Evolutionary conservation across 371 early-diverging fungal genomes (phyloP).

Genomic region (Mortierella sp.): DNA sequence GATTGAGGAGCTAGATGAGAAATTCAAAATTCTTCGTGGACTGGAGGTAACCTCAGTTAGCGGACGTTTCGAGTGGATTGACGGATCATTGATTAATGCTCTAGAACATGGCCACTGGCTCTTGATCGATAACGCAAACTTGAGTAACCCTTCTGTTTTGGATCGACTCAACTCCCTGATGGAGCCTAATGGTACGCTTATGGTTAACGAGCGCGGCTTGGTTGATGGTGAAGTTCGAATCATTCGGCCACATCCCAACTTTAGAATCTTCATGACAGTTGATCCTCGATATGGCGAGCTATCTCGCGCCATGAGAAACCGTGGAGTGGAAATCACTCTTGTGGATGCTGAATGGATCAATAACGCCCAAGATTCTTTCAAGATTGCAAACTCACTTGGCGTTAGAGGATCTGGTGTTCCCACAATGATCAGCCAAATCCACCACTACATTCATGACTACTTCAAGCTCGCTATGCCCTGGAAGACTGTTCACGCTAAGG

Average conservation of each 20-base stretch:
- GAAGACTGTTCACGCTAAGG: slow-evolving; percentile 66
- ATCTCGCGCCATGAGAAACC: slow-evolving; percentile 97
- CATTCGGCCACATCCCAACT: slow-evolving; percentile 93
- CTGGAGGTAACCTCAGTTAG: slow-evolving; percentile 71
- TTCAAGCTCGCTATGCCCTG: slow-evolving; percentile 54
- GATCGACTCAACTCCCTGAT: slow-evolving; percentile 96
- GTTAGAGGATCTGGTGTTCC: slow-evolving; percentile 62
- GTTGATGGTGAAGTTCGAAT: slow-evolving; percentile 85
- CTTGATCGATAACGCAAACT: slow-evolving; percentile 98
- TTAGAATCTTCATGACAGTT: slow-evolving; percentile 98
- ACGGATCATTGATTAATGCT: slow-evolving; percentile 96
- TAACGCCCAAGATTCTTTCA: slow-evolving; percentile 58
- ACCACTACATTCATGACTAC: slow-evolving; percentile 51
- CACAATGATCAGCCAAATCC: slow-evolving; percentile 49
- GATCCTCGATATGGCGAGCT: slow-evolving; percentile 96
- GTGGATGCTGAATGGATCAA: slow-evolving; percentile 64
- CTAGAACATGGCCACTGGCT: slow-evolving; percentile 98
- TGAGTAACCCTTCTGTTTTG: slow-evolving; percentile 95
- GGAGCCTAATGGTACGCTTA: slow-evolving; percentile 90
- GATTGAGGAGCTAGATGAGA: slow-evolving; percentile 40
- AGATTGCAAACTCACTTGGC: slow-evolving; percentile 68
- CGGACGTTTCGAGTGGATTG: slow-evolving; percentile 97
- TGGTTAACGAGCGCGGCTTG: slow-evolving; percentile 93
- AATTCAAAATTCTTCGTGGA: slow-evolving; percentile 55
- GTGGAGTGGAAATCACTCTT: slow-evolving; percentile 90